Base-by-base conservation (phyloP, 306 rosid genomes). In the Ochetophila trinervis region DNA sequence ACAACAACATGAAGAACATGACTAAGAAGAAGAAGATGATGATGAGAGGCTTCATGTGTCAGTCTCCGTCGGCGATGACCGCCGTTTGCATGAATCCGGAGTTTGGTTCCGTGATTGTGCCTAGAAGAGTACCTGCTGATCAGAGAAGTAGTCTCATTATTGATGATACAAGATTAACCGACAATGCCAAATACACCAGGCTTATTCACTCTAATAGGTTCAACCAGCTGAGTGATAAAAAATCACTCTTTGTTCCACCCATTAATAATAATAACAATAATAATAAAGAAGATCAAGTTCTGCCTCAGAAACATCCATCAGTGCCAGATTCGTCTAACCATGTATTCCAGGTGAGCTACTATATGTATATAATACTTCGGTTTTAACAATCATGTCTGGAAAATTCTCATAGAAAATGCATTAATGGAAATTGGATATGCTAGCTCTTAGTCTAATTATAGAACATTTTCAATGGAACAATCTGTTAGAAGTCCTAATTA, bases 1-100 rank as follows among this genome's bases (percentile, higher is more conserved):
- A 18, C 44, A 82, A 79, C 84, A 88, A 61, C 67, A 63, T 58
- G 79, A 83, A 76, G 64, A 67, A 19, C 63, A 62, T 57, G 60
- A 54, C 48, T 12, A 21, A 55, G 64, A 53, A 44, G 65, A 61
- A 14, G 66, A 58, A 36, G 21, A 52, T 57, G 74, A 84, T 53
- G 53, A 78, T 80, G 75, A 72, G 74, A 63, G 95, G 90, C 1
- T 88, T 91, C 78, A 88, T 79, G 96, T 91, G 97, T 74, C 94
- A 78, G 15, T 84, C 90, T 50, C 73, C n/a, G n/a, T n/a, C n/a
- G n/a, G n/a, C n/a, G n/a, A n/a, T n/a, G n/a, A 86, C 96, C 5
- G 88, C 94, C 3, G 89, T 86, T 35, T 91, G 97, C 79, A 74
- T 86, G 84, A 68, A 80, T 1, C 56, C 80, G 0, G 85, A 88